Evolutionary conservation across 1,284 basidiomycete species (phyloP), one percentile per base, ranked within the genome.

Genomic region (Ustilago curta): DNA sequence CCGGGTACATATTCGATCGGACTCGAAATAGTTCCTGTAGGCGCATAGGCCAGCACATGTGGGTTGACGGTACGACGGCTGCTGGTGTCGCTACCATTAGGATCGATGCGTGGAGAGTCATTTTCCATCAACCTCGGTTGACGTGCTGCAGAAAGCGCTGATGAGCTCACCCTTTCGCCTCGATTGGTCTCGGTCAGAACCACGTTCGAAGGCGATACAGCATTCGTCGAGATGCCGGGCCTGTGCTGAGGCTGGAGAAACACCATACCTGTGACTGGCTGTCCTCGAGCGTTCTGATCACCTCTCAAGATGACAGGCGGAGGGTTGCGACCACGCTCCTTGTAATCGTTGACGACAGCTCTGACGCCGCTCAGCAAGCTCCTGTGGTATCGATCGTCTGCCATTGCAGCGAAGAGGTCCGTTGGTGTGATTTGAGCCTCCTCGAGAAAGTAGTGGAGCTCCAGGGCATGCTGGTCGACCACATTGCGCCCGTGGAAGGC

Each of bases 391-490:
- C 32, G 35, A 14, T 39, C 8, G 16, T 51, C 14, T 0, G n/a
- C 23, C 23, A 51, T 23, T 3, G 39, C 50, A 19, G 50, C 32
- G 14, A 51, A 27, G 23, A 51, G 35, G 16, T 51, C 50, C 37
- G 50, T 37, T 8, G 37, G 18, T 6, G 50, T 51, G 50, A 40
- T 27, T 16, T 18, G 8, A 37, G 50, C 50, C 8, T 51, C 50
- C n/a, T 51, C n/a, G 14, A 51, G 50, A 21, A 51, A 51, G 21
- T 25, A 23, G 23, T 27, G 23, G 2, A 51, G 50, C 23, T 37
- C 50, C 7, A 50, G 49, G 19, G 49, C 49, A 8, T 48, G 47
- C 9, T 50, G 49, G 12, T 23, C 6, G 14, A 21, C 47, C 47
- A 48, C 1, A 4, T 4, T 19, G 47, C 31, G 31, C 3, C n/a